Base-by-base conservation (phyloP, 108 stramenopile species). In the Asterionellopsis glacialis region DNA sequence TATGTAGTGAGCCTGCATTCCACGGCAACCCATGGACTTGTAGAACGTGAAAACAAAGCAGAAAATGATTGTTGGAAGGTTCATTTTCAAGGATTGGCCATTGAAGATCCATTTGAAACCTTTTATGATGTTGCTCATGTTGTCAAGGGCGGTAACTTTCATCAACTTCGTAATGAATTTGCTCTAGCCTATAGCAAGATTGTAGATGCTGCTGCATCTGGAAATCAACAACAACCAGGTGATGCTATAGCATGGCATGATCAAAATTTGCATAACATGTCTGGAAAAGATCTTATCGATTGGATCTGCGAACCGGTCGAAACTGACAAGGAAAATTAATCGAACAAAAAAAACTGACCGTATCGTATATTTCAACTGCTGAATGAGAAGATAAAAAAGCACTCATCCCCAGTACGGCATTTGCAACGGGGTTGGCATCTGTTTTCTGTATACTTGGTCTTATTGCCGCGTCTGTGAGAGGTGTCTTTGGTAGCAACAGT, bases 91-190 rank as follows among this genome's bases (percentile, higher is more conserved):
- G 85, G 89, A 47, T 72, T 98, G 39, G 94, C 94, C 22, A 94
- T 99, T 41, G 98, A 99, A 84, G 99, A 99, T 70, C 99, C 99
- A 11, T 98, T 99, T 78, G 99, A 99, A 72, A 93, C 91, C 7
- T 95, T 91, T 77, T 99, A 99, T 68, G 95, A 98, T 74, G 98
- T 99, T 25, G 96, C 96, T 18, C 99, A 99, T 75, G 96, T 98
- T 9, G 77, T 99, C n/a, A 96, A 94, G 66, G 75, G 83, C 27
- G 59, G 73, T 1, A 84, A 87, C 63, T 90, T 84, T 67, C 83
- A 87, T 40, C 67, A 74, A 23, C 85, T 95, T 26, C 80, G 78
- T 19, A 68, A 70, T 14, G 96, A 97, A 60, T 92, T 95, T 63
- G 89, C 90, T 14, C 60, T 90, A 24, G 91, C 92, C 12, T 94